Evolutionary conservation across 805 yeast species (phyloP).

Genomic region (Lipomyces spencermartinsiae): DNA sequence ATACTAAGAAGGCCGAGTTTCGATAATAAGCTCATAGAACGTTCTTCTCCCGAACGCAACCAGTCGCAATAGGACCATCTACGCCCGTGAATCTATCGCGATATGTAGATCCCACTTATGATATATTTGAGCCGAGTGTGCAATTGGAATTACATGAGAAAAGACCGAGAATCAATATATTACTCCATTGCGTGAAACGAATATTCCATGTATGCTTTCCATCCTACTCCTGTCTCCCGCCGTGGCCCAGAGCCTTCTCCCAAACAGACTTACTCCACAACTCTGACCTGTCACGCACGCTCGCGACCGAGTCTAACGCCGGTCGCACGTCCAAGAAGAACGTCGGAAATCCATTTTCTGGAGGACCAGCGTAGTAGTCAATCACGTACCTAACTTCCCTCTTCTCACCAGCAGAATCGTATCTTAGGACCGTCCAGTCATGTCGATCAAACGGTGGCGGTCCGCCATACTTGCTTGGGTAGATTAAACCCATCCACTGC

Average conservation of each 20-base stretch:
- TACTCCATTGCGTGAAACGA: neutral
- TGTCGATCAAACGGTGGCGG: conserved; percentile 97
- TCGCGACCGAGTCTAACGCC: conserved; percentile 74
- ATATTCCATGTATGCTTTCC: neutral
- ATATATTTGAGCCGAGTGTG: neutral
- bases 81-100: no score
- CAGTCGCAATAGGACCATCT: no score
- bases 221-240: conserved; percentile 27
- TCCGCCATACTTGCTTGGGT: conserved; percentile 73
- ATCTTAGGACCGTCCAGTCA: conserved; percentile 94
- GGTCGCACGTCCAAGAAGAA: conserved; percentile 95
- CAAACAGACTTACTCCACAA: conserved; percentile 73
- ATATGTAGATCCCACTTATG: neutral
- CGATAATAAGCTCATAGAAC: no score
- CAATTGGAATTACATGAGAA: neutral
- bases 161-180: neutral
- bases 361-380: conserved; percentile 96
- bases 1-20: no score
- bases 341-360: conserved; percentile 85
- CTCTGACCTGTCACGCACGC: conserved; percentile 69
- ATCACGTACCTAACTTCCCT: conserved; percentile 85
- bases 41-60: no score
- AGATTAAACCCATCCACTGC: conserved; percentile 66
- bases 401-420: conserved; percentile 46
- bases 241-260: conserved; percentile 72